phyloP scores from a whole-genome alignment of 208 protist genomes.

The Hexamita inflata region DNA sequence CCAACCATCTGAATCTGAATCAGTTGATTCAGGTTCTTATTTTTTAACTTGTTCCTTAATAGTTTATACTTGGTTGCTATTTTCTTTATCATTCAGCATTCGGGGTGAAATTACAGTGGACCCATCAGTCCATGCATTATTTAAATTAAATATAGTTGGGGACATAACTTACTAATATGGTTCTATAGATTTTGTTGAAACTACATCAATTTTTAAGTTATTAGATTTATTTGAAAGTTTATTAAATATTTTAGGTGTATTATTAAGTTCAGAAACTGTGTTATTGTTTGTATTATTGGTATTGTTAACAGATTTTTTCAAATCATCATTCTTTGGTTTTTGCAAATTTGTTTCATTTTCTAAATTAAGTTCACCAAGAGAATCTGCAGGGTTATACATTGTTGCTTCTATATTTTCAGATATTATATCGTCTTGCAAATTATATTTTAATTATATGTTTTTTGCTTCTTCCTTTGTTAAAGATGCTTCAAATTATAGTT shows the following conservation, averaged over 20 bases:
- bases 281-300: not conserved
- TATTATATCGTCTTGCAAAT: not conserved
- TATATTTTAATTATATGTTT: not conserved
- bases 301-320: not conserved
- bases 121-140: not conserved
- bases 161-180: not conserved
- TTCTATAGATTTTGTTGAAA: not conserved
- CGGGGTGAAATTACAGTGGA: not conserved
- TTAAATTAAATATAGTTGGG: not conserved
- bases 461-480: not conserved
- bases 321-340: not conserved
- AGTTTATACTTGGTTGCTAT: not conserved
- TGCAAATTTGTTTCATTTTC: not conserved
- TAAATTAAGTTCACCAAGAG: not conserved
- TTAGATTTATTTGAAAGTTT: no score
- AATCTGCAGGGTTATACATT: not conserved
- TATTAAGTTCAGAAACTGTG: not conserved
- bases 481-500: not conserved
- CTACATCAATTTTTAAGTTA: not conserved
- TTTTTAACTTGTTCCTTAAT: not conserved
- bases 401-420: not conserved
- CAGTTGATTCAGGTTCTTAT: not conserved
- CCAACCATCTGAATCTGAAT: not conserved
- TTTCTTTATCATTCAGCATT: not conserved
- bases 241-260: no score